Conservation (phyloP, 2,329 filamentous ascomycete species). For the Alternaria sp. region DNA sequence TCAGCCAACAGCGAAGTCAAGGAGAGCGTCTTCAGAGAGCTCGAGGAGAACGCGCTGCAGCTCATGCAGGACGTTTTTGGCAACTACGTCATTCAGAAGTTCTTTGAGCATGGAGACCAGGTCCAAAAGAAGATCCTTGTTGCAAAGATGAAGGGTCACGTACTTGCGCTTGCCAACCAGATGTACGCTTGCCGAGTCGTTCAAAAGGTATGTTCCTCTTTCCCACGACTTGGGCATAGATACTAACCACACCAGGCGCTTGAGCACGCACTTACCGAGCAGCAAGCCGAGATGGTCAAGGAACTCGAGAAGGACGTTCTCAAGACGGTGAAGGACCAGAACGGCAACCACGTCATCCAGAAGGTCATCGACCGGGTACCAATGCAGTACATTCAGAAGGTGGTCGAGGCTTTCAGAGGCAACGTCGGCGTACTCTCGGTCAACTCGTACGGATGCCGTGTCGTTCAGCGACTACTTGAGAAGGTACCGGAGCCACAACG, state of each 20-base stretch:
- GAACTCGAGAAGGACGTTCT: constrained; percentile 81
- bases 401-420: constrained; percentile 79
- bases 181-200: constrained; percentile 96
- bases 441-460: constrained; percentile 87
- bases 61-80: constrained; percentile 97
- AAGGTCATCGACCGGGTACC: constrained; percentile 87
- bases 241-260: constrained; percentile 67
- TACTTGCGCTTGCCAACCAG: constrained; percentile 79
- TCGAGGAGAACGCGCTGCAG: constrained; percentile 81
- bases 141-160: constrained; percentile 84
- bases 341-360: constrained; percentile 96
- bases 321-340: constrained; percentile 81
- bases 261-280: constrained; percentile 88
- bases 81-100: constrained; percentile 97
- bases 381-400: constrained; percentile 79
- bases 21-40: constrained; percentile 85
- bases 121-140: constrained; percentile 88
- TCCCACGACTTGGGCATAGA: background rate
- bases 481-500: constrained; percentile 76
- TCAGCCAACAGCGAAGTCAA: constrained; percentile 96
- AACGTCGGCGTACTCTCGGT: constrained; percentile 76
- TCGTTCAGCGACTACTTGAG: constrained; percentile 91
- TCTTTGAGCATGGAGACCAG: constrained; percentile 95
- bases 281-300: constrained; percentile 82
- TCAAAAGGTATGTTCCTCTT: constrained; percentile 73